Evolutionary conservation across 2,329 filamentous ascomycete genomes (phyloP).

Genomic region (Ophiostoma ips): DNA sequence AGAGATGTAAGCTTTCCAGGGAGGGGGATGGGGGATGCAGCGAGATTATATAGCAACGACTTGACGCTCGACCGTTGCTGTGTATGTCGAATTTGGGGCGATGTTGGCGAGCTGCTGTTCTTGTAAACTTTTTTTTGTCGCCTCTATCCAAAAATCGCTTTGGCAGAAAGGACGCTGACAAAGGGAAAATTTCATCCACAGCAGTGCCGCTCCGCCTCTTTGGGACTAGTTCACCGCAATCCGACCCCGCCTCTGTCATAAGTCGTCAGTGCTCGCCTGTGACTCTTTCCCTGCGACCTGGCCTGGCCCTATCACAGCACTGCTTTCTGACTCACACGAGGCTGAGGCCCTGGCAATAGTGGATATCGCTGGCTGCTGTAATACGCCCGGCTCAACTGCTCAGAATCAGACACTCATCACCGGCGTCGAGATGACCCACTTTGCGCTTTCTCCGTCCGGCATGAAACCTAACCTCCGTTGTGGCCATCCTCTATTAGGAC

Average conservation of each 20-base stretch:
- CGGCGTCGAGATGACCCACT: too few relatives aligned
- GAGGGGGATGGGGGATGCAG: neutral
- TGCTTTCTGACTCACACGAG: conserved; percentile 10
- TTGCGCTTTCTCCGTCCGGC: too few relatives aligned
- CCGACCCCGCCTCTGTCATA: neutral
- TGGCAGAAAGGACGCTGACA: conserved; percentile 1
- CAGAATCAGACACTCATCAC: too few relatives aligned
- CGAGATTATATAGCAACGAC: too few relatives aligned
- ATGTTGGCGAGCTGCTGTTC: too few relatives aligned
- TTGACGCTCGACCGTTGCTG: too few relatives aligned
- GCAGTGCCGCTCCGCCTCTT: neutral
- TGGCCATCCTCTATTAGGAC: too few relatives aligned
- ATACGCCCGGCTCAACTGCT: too few relatives aligned
- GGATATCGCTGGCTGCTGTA: too few relatives aligned
- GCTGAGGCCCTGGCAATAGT: conserved; percentile 3
- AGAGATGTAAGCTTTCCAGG: too few relatives aligned
- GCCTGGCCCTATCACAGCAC: neutral
- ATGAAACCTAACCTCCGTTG: too few relatives aligned
- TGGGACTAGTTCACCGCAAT: neutral
- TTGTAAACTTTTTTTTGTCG: neutral
- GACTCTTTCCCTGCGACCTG: neutral
- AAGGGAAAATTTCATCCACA: conserved; percentile 5
- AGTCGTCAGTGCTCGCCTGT: neutral
- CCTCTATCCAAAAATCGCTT: conserved; percentile 3
- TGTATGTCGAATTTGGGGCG: too few relatives aligned